Conservation (phyloP, 768 basidiomycete genomes). For the Hysterangium stoloniferum region DNA sequence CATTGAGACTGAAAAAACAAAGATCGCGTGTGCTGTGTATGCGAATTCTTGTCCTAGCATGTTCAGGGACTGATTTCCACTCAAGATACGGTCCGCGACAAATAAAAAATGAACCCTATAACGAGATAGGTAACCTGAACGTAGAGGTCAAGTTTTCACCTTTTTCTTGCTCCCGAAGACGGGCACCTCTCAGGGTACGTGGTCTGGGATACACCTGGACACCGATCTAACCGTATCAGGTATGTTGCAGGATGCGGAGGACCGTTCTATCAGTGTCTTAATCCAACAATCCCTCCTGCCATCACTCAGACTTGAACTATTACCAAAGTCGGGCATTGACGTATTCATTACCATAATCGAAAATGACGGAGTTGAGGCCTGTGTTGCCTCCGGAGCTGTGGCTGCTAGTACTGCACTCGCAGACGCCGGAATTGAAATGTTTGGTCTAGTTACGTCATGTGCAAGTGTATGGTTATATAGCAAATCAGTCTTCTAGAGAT, state of each 20-base stretch:
- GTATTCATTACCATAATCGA: slow-evolving; percentile 86
- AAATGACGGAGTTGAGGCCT: slow-evolving; percentile 85
- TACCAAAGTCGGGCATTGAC: slow-evolving; percentile 95
- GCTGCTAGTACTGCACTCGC: slow-evolving; percentile 89
- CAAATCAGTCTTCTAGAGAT: slow-evolving; percentile 6
- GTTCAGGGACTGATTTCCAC: background rate
- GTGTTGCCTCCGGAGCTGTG: slow-evolving; percentile 76
- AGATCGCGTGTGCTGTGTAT: slow-evolving; percentile 94
- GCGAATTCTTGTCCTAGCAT: slow-evolving; percentile 25
- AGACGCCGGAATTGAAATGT: slow-evolving; percentile 87
- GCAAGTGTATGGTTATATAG: slow-evolving; percentile 48
- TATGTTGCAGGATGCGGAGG: slow-evolving; percentile 92
- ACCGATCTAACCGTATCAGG: too few relatives aligned
- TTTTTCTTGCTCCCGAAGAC: slow-evolving; percentile 72
- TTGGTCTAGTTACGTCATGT: slow-evolving; percentile 80
- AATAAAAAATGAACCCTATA: slow-evolving; percentile 72
- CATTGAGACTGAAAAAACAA: slow-evolving; percentile 85
- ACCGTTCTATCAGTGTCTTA: slow-evolving; percentile 72
- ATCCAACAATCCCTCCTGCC: slow-evolving; percentile 83
- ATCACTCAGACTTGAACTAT: slow-evolving; percentile 74
- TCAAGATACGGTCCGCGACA: slow-evolving; percentile 78
- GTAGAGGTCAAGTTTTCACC: slow-evolving; percentile 97
- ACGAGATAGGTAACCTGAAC: slow-evolving; percentile 81
- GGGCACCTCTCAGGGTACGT: slow-evolving; percentile 83
- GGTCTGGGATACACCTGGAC: too few relatives aligned